These are phyloP conservation scores for Amanita fuliginea DNA, from an alignment of 768 basidiomycete species.

Conservation along the genomic window DNA sequence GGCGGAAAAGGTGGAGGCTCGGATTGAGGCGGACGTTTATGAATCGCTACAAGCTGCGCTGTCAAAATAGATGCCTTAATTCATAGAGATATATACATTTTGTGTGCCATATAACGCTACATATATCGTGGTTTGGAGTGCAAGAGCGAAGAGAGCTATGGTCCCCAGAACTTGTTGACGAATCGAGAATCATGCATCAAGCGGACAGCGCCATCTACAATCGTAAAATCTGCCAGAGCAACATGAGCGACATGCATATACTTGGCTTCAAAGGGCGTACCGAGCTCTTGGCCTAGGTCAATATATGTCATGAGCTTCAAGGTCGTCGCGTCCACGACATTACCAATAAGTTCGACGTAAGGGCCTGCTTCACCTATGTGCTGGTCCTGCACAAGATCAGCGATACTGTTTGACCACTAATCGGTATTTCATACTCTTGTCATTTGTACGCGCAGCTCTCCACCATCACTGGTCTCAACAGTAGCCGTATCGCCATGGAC, in stretches of 20 bases:
- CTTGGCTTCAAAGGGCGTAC: not conserved
- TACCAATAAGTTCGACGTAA: constrained; percentile 5
- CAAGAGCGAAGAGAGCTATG: not conserved
- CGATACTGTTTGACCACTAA: not conserved
- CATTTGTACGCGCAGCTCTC: constrained; percentile 4
- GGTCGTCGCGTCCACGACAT: constrained; percentile 3
- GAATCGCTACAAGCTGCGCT: constrained; percentile 90
- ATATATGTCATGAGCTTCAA: constrained; percentile 2
- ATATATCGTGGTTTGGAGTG: not conserved
- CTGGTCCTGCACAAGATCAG: not conserved
- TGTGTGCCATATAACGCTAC: not conserved
- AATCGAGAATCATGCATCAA: constrained; percentile 5
- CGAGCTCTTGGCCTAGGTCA: not conserved
- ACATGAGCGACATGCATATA: not conserved
- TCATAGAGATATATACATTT: not conserved
- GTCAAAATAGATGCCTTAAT: constrained; percentile 21
- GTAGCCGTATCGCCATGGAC: constrained; percentile 2
- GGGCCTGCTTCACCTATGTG: constrained; percentile 3
- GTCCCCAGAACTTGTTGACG: not conserved
- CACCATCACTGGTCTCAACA: constrained; percentile 5
- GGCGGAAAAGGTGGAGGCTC: constrained; percentile 87
- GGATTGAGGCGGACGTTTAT: constrained; percentile 92
- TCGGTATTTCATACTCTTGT: not conserved
- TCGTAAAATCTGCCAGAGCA: not conserved
- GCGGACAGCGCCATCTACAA: not conserved